Conservation (phyloP, 176 grass and related monocot species). For the Oryza nivara region DNA sequence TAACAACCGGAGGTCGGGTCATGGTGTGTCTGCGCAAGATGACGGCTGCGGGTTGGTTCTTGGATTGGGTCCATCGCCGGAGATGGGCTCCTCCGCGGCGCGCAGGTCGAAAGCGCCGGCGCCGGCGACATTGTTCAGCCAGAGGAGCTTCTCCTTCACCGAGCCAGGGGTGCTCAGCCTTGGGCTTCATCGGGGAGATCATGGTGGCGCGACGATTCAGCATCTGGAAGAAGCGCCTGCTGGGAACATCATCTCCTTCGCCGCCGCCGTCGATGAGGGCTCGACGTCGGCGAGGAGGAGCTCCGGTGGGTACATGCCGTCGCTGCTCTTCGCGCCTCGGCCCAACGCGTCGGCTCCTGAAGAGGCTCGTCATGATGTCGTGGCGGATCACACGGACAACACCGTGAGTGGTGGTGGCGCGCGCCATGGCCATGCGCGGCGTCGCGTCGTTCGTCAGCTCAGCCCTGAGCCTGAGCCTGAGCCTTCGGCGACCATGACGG, state of each 20-base stretch:
- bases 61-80: conserved; percentile 57
- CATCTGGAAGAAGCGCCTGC: not conserved
- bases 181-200: conserved; percentile 10
- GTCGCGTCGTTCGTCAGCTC: conserved; percentile 36
- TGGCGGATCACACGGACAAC: conserved; percentile 7
- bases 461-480: conserved; percentile 48
- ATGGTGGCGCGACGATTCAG: conserved; percentile 12
- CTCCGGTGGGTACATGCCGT: conserved; percentile 59
- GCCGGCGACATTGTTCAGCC: conserved; percentile 48
- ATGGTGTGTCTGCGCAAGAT: conserved; percentile 39
- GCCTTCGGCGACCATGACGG: conserved; percentile 47
- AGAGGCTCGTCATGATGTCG: not conserved
- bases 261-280: conserved; percentile 54
- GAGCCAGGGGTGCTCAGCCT: conserved; percentile 52
- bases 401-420: not conserved
- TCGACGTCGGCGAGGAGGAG: conserved; percentile 72
- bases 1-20: not conserved
- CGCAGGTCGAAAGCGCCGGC: conserved; percentile 42
- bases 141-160: conserved; percentile 53
- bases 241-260: conserved; percentile 48
- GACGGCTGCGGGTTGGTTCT: conserved; percentile 66
- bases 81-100: not conserved
- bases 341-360: not conserved
- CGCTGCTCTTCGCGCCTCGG: conserved; percentile 44
- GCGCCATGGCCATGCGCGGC: not conserved